Evolutionary conservation across 1,139 yeast species (phyloP), one percentile per base, ranked within the genome.

Genomic region (Scheffersomyces insectosa): DNA sequence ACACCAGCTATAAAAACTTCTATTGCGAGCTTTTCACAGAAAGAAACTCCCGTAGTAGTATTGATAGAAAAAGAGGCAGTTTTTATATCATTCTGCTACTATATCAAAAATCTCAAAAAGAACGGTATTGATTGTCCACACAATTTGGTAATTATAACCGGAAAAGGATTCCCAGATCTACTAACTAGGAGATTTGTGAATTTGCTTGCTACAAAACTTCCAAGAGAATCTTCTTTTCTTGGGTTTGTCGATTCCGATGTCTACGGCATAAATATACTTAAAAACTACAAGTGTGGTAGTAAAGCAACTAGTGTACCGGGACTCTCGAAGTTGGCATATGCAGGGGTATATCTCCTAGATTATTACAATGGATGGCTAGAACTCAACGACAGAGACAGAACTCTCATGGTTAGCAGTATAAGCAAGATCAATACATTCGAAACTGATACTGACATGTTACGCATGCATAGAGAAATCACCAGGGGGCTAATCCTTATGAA

Each of bases 41-140:
- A 20, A 7, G 25, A 20, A 7, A 20, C 25, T 20, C 25, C 25
- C 5, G 9, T 20, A 20, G 65, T 85, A 0, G 56, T 85, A 2
- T 68, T 87, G 0, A 65, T 87, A 12, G 95, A 87, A 59, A 87
- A 87, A 54, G 95, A 85, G 45, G 82, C 81, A 1, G 63, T 75
- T 0, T 71, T 72, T 55, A 65, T 63, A 39, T 60, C 70, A 1
- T 56, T 76, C 38, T 65, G 66, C 42, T 48, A 51, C 33, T 60
- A 39, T 51, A 56, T 54, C 15, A 45, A 40, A 3, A 32, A 23
- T n/a, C 15, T 10, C 10, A 15, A 14, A 34, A 3, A 11, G 33
- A 29, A 40, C 52, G 8, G 44, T 35, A 15, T 50, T 30, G 25
- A 28, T 29, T 13, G 32, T 44, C 28, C 48, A n/a, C 37, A 27